Evolutionary conservation across 179 eudicot genomes (phyloP).

Genomic region (Nepenthes alata): DNA sequence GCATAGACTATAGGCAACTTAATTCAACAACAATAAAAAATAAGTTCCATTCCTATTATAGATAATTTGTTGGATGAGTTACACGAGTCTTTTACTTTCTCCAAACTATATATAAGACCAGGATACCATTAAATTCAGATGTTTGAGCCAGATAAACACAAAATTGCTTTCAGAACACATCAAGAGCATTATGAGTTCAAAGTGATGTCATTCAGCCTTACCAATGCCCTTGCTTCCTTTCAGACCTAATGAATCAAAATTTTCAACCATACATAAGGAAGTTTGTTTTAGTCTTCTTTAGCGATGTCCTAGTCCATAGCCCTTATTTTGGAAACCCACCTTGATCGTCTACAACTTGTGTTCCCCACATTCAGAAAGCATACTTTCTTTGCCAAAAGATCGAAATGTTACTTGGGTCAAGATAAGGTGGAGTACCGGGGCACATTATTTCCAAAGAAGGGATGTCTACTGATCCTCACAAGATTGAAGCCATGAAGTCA

Average conservation of each 20-base stretch:
- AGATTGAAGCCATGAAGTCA: not conserved
- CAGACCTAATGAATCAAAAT: not conserved
- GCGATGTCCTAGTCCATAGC: not conserved
- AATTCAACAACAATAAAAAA: not conserved
- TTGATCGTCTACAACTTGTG: not conserved
- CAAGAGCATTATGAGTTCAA: not conserved
- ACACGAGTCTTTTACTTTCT: not conserved
- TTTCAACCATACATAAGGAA: not conserved
- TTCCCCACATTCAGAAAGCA: no score
- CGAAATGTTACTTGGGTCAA: no score
- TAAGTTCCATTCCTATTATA: not conserved
- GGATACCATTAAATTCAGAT: not conserved
- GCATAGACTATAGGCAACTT: not conserved
- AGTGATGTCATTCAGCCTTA: not conserved
- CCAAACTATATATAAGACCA: not conserved
- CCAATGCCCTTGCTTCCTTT: not conserved
- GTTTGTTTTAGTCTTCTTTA: not conserved
- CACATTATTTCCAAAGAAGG: not conserved
- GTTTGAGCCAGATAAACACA: not conserved
- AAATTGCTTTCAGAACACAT: not conserved
- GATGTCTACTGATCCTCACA: not conserved
- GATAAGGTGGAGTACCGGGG: not conserved
- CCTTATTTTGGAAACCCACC: not conserved
- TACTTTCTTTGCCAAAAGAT: no score
- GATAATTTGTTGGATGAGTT: slow-evolving; percentile 2